Base-by-base conservation (phyloP, 805 yeast species). In the Yarrowia porcina region DNA sequence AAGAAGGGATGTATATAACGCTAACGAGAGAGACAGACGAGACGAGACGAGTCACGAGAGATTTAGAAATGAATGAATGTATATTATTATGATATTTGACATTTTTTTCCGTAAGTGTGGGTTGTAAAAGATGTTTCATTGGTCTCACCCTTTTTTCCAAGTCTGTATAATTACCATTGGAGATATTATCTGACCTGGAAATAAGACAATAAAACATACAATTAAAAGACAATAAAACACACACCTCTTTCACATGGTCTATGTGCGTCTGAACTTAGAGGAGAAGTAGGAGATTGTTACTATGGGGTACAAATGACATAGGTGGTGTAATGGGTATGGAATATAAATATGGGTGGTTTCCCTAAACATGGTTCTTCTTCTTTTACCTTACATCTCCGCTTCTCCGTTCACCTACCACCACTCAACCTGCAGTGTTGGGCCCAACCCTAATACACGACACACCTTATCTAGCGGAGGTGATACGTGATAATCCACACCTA, bases 21-120 rank as follows among this genome's bases (percentile, higher is more conserved):
- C 52, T 45, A 45, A 45, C 52, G 36, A 12, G 52, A 28, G 50
- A 45, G n/a, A n/a, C n/a, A n/a, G n/a, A n/a, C n/a, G n/a, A n/a
- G n/a, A n/a, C n/a, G n/a, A 12, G 50, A 45, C 33, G 45, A 41
- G 30, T 44, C 49, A 25, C 25, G 33, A 23, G 33, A 3, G 47
- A 25, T 42, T 42, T 42, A 25, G 32, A 18, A 36, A 41, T 41
- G 44, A 39, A 39, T 38, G 23, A 17, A 18, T 36, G 11, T 12
- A 32, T 32, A 25, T 25, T 25, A 25, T 25, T 25, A 25, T 25
- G 28, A 25, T 25, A 25, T 25, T 25, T 4, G 28, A 8, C 8
- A 8, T 25, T 4, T 25, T 5, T 25, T 25, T 25, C 28, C 4
- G 28, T 25, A 25, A 5, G 28, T 25, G 28, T 25, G 28, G 28